Evolutionary conservation across 495 filamentous ascomycete genomes (phyloP), one percentile per base, ranked within the genome.

Genomic region (Talaromyces trachyspermus): DNA sequence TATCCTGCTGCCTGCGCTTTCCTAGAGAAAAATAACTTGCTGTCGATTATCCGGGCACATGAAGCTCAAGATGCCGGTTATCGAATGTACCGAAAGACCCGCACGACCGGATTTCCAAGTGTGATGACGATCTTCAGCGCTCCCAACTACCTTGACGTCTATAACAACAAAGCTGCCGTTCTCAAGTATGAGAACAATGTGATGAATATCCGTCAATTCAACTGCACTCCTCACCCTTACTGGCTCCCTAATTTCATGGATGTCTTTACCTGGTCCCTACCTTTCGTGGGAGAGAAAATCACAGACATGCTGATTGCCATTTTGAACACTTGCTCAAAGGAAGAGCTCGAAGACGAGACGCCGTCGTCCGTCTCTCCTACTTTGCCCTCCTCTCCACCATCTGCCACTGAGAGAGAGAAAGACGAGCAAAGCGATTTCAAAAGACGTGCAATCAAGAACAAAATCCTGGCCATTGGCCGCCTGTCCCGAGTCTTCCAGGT

Each of bases 241-340:
- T 98, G 92, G 92, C 79, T 98, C 27, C 92, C 92, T 37, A 98
- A 98, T 69, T 98, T 98, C 65, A 98, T 98, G 92, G 92, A 98
- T 60, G 92, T 98, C 42, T 96, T 98, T 66, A 98, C 92, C 32
- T 98, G 92, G 92, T 97, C 92, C 24, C 73, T 98, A 40, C 92
- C 92, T 1, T 98, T 98, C 69, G 92, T 98, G 35, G 94, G 92
- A 52, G 92, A 98, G 68, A 98, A 98, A 75, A 95, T 98, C 56
- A 97, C 92, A 24, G 92, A 98, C 58, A 98, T 98, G 92, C 80
- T 98, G 35, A 96, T 98, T 57, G 92, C 90, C 30, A 98, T 98
- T 59, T 77, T 98, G 54, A 95, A 94, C 70, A 96, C 86, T 47
- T 95, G 90, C 74, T 95, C 94, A 24, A 94, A 97, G 61, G 92